Conservation (phyloP, 371 early-diverging fungal genomes). For the Zychaea mexicana region DNA sequence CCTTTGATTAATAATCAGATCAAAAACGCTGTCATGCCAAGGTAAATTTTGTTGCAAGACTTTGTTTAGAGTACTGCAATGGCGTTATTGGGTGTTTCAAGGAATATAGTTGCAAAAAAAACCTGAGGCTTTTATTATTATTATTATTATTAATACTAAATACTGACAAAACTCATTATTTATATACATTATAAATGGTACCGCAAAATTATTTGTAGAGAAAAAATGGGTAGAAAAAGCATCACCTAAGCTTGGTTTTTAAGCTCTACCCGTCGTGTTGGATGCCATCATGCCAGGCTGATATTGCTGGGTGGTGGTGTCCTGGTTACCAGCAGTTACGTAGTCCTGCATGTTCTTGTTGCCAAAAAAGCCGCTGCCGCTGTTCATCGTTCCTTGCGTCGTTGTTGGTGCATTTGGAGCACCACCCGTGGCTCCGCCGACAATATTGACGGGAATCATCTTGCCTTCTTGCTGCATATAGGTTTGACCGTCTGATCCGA, state of each 20-base stretch:
- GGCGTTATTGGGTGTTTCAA: too few relatives aligned
- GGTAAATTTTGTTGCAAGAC: background rate
- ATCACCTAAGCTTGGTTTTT: background rate
- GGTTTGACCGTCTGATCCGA: constrained; percentile 2
- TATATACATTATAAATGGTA: too few relatives aligned
- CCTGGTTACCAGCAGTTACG: background rate
- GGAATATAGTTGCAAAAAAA: too few relatives aligned
- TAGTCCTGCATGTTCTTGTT: background rate
- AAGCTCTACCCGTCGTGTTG: background rate
- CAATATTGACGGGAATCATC: background rate
- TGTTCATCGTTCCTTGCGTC: background rate
- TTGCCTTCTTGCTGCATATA: background rate
- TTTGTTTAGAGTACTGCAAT: background rate
- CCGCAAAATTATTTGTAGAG: too few relatives aligned
- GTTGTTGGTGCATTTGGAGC: background rate
- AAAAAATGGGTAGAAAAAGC: too few relatives aligned
- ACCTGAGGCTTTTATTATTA: background rate
- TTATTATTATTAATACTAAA: background rate
- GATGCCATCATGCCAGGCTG: background rate
- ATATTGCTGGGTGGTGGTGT: background rate
- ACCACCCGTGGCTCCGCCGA: background rate
- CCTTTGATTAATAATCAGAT: background rate
- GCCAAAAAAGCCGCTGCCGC: background rate
- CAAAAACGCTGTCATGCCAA: background rate
- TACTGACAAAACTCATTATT: too few relatives aligned